Evolutionary conservation across 495 filamentous ascomycete genomes (phyloP), one percentile per base, ranked within the genome.

Genomic region (Niebla homalea): DNA sequence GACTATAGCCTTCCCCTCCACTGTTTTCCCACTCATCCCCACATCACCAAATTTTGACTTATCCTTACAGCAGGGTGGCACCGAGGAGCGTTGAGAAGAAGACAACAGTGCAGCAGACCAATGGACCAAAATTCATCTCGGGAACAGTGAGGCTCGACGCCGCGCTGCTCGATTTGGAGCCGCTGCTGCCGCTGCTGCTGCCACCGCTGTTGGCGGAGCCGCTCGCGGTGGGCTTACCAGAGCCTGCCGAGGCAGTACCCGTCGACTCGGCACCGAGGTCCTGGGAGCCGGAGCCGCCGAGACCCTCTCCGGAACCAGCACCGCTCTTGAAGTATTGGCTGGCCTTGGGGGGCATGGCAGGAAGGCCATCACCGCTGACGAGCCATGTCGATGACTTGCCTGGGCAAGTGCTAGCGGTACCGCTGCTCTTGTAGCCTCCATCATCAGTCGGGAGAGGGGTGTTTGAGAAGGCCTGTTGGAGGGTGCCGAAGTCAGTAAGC

Each of bases 361-460:
- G 90, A 11, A 97, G 80, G 22, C 67, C 60, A 49, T 81, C 70
- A 50, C 67, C 70, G 16, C 63, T 62, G 36, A 95, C 84, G 37
- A 89, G 73, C 88, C 89, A 96, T 57, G 75, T 78, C 37, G 67
- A 62, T 55, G 80, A 78, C 57, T 77, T 65, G 18, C 68, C 64
- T 0, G 90, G 92, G 71, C 92, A 97, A 10, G 69, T 59, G 56
- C 68, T 76, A 19, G 84, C 64, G 29, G 73, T 66, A 36, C 85
- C 82, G 43, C 71, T 80, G 46, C 72, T 62, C 62, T 85, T 83
- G 71, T 83, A 88, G 43, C 84, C 81, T 57, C 89, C 90, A 57
- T 87, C 70, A 46, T 85, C 90, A 16, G 62, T 60, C 35, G 89
- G 89, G 62, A 76, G 71, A 36, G 72, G 58, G 57, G 81, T 82